Conservation (phyloP, 768 basidiomycete species). For the Plicaturopsis crispa region DNA sequence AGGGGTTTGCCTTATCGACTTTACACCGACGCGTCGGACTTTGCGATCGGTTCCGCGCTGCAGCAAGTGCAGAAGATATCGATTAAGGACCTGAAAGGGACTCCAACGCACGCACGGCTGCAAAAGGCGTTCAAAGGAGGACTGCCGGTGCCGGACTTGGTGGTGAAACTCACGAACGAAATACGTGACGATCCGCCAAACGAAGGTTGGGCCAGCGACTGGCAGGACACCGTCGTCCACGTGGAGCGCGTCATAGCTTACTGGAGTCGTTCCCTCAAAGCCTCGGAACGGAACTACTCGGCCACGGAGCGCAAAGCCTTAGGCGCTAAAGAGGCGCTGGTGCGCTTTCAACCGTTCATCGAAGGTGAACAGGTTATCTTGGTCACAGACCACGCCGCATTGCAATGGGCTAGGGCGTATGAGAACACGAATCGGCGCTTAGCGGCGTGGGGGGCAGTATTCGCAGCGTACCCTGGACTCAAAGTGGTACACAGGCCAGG, state of each 20-base stretch:
- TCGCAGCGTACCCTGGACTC: constrained; percentile 20
- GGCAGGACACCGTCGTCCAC: constrained; percentile 23
- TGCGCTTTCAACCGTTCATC: constrained; percentile 27
- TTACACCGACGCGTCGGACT: constrained; percentile 28
- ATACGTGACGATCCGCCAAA: constrained; percentile 9
- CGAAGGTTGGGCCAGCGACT: constrained; percentile 14
- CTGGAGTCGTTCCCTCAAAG: constrained; percentile 21
- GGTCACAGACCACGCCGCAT: constrained; percentile 22
- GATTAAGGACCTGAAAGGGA: constrained; percentile 20
- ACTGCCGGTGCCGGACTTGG: constrained; percentile 15
- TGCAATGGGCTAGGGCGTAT: constrained; percentile 17
- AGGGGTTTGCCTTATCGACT: constrained; percentile 23
- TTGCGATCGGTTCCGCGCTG: constrained; percentile 17
- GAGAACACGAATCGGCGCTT: constrained; percentile 18
- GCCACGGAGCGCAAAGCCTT: constrained; percentile 31
- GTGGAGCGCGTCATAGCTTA: constrained; percentile 24
- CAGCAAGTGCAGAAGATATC: constrained; percentile 25
- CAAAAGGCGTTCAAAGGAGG: constrained; percentile 11
- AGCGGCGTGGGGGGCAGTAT: constrained; percentile 23
- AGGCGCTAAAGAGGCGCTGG: constrained; percentile 26
- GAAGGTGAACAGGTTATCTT: constrained; percentile 24
- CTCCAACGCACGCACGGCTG: constrained; percentile 16
- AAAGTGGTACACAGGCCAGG: constrained; percentile 25
- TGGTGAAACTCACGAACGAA: constrained; percentile 13
- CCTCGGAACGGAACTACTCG: constrained; percentile 27